Evolutionary conservation across 2,329 filamentous ascomycete species (phyloP), one percentile per base, ranked within the genome.

Genomic region (Calonectria pseudoreteaudii): DNA sequence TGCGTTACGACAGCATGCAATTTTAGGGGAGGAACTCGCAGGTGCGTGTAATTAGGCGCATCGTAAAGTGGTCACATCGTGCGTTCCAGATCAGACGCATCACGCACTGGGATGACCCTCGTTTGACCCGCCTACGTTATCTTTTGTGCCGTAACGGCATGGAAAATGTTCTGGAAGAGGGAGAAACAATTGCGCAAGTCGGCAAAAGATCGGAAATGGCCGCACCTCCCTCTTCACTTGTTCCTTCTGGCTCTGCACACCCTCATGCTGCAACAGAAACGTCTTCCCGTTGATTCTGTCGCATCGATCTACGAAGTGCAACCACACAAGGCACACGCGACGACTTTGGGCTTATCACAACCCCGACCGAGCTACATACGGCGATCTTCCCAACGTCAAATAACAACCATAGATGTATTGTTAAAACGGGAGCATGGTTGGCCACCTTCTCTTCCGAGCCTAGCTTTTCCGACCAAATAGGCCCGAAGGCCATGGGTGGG

Each of bases 361-460:
- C 56, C 31, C n/a, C 9, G 44, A 23, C 20, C 44, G 23, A 11
- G 50, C 18, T 38, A 18, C 52, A 34, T 9, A 28, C 16, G 56
- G 23, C 36, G 56, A 62, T 62, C 56, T 13, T 20, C 3, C 34
- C 34, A 62, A 62, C 14, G n/a, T 23, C 56, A 62, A 62, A 62
- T 41, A 41, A 62, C 8, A 62, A 62, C 56, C 56, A 62, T 62
- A 62, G 56, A 62, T 62, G 38, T 10, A 36, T 28, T 62, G 56
- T 62, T 62, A 41, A 62, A 62, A 62, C 38, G 18, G 38, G 8
- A 41, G n/a, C 52, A 47, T 23, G 44, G 47, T 23, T 73, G 58
- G 71, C 66, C 71, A 73, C 71, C 71, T 73, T 69, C 71, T 66
- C 28, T 36, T 58, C 66, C 23, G 9, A 62, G 71, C 1, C 30